phyloP scores from a whole-genome alignment of 768 basidiomycete species.

The Leccinum variicolor region DNA sequence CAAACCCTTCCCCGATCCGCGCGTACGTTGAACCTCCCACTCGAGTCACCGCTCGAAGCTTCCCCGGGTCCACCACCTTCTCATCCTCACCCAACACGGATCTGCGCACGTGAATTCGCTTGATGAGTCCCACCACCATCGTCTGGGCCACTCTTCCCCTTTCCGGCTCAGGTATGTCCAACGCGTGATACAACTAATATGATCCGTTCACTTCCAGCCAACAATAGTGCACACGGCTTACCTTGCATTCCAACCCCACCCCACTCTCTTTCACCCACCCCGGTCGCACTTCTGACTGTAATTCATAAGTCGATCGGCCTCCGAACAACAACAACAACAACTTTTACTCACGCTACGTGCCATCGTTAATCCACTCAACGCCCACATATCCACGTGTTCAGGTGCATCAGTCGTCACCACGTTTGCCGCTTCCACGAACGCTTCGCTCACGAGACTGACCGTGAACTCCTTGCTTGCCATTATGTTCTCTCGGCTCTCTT shows the following conservation, averaged over 20 bases:
- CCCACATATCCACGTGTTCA: slow-evolving; percentile 53
- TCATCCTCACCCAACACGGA: slow-evolving; percentile 44
- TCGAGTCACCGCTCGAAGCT: slow-evolving; percentile 48
- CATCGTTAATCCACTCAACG: slow-evolving; percentile 54
- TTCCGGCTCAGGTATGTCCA: slow-evolving; percentile 44
- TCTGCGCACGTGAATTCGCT: slow-evolving; percentile 48
- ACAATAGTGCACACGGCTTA: slow-evolving; percentile 20
- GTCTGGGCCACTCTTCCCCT: slow-evolving; percentile 38
- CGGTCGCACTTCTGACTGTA: slow-evolving; percentile 46
- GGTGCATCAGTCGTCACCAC: slow-evolving; percentile 54
- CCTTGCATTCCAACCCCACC: slow-evolving; percentile 61
- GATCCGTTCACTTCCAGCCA: slow-evolving; percentile 9
- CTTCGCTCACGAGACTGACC: slow-evolving; percentile 68
- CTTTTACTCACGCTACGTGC: slow-evolving; percentile 45
- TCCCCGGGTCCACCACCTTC: slow-evolving; percentile 40
- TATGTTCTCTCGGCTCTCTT: slow-evolving; percentile 68
- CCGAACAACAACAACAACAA: slow-evolving; percentile 1
- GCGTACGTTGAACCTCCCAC: slow-evolving; percentile 51
- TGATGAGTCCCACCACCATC: slow-evolving; percentile 53
- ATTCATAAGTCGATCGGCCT: slow-evolving; percentile 9
- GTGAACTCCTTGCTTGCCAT: slow-evolving; percentile 64
- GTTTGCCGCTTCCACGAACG: slow-evolving; percentile 57
- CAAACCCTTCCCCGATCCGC: slow-evolving; percentile 44
- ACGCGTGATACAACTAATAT: slow-evolving; percentile 47
- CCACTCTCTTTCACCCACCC: slow-evolving; percentile 56